Percentiles rank a stretch among this genome's conserved stretches.
Conservation (phyloP, 2,329 filamentous ascomycete genomes). For the Didymella pinodella region DNA sequence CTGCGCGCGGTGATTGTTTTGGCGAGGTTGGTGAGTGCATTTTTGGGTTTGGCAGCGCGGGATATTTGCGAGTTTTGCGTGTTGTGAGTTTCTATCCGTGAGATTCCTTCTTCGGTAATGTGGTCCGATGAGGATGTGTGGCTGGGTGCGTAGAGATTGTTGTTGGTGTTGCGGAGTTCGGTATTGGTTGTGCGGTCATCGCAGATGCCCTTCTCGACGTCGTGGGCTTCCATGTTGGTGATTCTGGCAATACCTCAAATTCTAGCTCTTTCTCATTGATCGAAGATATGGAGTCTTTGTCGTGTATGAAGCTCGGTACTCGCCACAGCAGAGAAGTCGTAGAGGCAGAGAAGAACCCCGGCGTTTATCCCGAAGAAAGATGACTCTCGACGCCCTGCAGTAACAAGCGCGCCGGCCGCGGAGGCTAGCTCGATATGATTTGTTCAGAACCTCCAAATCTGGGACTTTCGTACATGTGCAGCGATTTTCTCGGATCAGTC, state of each 20-base stretch:
- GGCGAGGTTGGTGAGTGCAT: constrained; percentile 26
- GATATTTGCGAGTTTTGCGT: constrained; percentile 10
- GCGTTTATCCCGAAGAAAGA: constrained; percentile 7
- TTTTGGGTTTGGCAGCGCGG: constrained; percentile 21
- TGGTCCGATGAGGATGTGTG: constrained; percentile 11
- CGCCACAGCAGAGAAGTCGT: constrained; percentile 4
- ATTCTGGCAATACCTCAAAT: constrained; percentile 4
- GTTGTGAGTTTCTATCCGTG: constrained; percentile 26
- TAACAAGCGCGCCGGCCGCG: constrained; percentile 31
- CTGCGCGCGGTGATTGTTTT: constrained; percentile 42
- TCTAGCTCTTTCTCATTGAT: constrained; percentile 2
- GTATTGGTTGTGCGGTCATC: constrained; percentile 3
- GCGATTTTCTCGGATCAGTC: neutral
- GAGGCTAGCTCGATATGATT: constrained; percentile 26
- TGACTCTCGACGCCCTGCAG: neutral
- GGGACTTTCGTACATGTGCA: constrained; percentile 3
- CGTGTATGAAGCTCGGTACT: constrained; percentile 1
- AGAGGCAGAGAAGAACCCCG: constrained; percentile 4
- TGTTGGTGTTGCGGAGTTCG: constrained; percentile 10
- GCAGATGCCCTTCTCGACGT: constrained; percentile 28
- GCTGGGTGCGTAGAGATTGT: constrained; percentile 18
- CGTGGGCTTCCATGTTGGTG: constrained; percentile 14
- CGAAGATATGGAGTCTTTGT: neutral
- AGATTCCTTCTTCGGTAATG: constrained; percentile 16
- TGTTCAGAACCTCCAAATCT: neutral